A percentile compares a stretch with the other conserved stretches of the same genome.
Conservation (phyloP, 257 asterid genomes). For the Scutellaria galericulata region DNA sequence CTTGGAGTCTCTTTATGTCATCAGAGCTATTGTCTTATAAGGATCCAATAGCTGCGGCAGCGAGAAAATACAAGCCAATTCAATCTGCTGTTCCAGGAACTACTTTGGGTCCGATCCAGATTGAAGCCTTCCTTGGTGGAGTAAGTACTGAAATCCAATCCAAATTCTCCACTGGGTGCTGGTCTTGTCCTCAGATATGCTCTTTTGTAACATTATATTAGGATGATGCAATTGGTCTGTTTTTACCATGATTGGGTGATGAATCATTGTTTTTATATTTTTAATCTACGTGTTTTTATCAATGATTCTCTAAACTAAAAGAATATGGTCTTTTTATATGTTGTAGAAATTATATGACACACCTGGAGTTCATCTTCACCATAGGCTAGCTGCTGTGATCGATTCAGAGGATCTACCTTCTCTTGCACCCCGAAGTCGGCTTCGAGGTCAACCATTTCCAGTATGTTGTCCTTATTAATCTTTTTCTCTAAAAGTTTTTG, state of each 20-base stretch:
- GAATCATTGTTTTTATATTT: not conserved
- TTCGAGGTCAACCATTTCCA: slow-evolving; percentile 84
- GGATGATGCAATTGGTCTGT: not conserved
- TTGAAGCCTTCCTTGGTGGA: slow-evolving; percentile 91
- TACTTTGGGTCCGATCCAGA: slow-evolving; percentile 94
- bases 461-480: slow-evolving; percentile 52
- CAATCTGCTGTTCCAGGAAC: slow-evolving; percentile 99
- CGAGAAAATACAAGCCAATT: slow-evolving; percentile 90
- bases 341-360: slow-evolving; percentile 88
- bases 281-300: slow-evolving; percentile 1
- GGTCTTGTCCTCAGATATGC: not conserved
- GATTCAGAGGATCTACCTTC: slow-evolving; percentile 91
- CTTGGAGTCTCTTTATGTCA: slow-evolving; percentile 33
- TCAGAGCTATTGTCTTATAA: slow-evolving; percentile 88
- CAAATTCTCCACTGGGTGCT: slow-evolving; percentile 16
- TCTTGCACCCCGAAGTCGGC: slow-evolving; percentile 97
- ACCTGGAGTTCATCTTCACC: slow-evolving; percentile 99
- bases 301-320: slow-evolving; percentile 7
- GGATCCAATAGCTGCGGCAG: slow-evolving; percentile 96
- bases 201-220: not conserved
- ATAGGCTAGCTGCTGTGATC: slow-evolving; percentile 96
- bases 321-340: not conserved
- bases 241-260: slow-evolving; percentile 9
- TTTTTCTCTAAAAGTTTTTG: slow-evolving; percentile 27
- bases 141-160: slow-evolving; percentile 49